Evolutionary conservation across 2,329 filamentous ascomycete genomes (phyloP).

Genomic region (Colletotrichum melonis): DNA sequence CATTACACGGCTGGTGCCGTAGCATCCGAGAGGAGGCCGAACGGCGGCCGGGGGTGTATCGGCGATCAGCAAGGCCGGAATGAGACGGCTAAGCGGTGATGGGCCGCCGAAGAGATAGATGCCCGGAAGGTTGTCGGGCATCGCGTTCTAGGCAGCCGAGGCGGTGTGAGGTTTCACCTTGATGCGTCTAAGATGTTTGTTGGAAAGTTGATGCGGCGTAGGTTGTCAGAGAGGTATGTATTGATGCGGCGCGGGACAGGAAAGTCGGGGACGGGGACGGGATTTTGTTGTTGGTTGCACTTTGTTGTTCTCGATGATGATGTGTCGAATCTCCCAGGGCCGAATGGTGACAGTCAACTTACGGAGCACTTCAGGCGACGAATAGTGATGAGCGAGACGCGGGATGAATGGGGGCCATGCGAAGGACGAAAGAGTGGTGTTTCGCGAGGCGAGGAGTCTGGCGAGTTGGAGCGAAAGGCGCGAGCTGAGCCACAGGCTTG

Average conservation of each 20-base stretch:
- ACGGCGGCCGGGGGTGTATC: neutral
- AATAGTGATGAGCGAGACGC: neutral
- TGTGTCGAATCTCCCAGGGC: neutral
- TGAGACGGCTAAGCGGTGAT: neutral
- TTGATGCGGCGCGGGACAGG: neutral
- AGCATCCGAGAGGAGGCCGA: neutral
- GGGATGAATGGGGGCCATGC: neutral
- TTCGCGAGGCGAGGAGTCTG: slow-evolving; percentile 10
- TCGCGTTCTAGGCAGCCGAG: neutral
- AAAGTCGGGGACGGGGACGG: neutral
- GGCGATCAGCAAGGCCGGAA: neutral
- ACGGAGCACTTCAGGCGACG: neutral
- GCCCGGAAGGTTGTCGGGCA: neutral
- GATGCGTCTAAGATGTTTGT: neutral
- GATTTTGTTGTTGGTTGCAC: neutral
- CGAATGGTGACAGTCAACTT: neutral
- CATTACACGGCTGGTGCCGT: neutral
- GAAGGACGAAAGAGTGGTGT: slow-evolving; percentile 1
- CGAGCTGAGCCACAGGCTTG: slow-evolving; percentile 11
- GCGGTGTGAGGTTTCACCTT: neutral
- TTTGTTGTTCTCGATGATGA: neutral
- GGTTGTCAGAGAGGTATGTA: neutral
- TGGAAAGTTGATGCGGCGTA: neutral
- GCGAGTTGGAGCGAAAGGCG: slow-evolving; percentile 8
- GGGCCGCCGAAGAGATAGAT: neutral